Percentiles rank a stretch among this genome's conserved stretches.
Evolutionary conservation across 208 protist species (phyloP).

Genomic region (Kentomonas sorsogonicus): DNA sequence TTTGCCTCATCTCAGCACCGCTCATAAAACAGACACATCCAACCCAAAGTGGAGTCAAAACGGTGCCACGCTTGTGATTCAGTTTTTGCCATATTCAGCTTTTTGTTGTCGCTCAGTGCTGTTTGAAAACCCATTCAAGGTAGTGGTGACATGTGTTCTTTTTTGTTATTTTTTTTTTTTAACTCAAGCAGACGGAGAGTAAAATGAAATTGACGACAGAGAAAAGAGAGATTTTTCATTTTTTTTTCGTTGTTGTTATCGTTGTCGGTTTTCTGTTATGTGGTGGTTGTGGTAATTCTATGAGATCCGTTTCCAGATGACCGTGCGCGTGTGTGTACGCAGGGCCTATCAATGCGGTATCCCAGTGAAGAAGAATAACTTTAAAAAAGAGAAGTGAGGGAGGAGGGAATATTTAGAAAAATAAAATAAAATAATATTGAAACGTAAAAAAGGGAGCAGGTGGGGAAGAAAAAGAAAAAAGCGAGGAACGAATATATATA

Average conservation of each 20-base stretch:
- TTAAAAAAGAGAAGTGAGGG: too few species aligned
- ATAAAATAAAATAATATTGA: neutral
- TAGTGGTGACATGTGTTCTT: neutral
- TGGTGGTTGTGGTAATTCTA: neutral
- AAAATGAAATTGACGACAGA: neutral
- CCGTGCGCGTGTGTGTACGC: too few species aligned
- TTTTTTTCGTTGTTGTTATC: too few species aligned
- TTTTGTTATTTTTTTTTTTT: conserved; percentile 5
- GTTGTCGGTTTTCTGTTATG: neutral
- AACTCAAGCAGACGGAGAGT: neutral
- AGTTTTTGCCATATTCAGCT: too few species aligned
- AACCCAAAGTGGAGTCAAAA: too few species aligned
- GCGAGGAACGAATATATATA: neutral
- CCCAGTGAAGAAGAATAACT: too few species aligned
- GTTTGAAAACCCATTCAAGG: neutral
- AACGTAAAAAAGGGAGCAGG: conserved; percentile 1
- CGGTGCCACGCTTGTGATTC: too few species aligned
- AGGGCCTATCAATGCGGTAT: too few species aligned
- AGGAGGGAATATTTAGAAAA: conserved; percentile 2
- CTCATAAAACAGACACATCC: too few species aligned
- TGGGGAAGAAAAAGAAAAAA: conserved; percentile 3
- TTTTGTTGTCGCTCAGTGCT: too few species aligned
- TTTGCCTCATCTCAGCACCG: neutral
- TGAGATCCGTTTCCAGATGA: neutral
- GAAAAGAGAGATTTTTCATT: neutral